These are phyloP conservation scores for Wallacemonas sp. DNA, from an alignment of 208 protist genomes.

Conservation along the genomic window DNA sequence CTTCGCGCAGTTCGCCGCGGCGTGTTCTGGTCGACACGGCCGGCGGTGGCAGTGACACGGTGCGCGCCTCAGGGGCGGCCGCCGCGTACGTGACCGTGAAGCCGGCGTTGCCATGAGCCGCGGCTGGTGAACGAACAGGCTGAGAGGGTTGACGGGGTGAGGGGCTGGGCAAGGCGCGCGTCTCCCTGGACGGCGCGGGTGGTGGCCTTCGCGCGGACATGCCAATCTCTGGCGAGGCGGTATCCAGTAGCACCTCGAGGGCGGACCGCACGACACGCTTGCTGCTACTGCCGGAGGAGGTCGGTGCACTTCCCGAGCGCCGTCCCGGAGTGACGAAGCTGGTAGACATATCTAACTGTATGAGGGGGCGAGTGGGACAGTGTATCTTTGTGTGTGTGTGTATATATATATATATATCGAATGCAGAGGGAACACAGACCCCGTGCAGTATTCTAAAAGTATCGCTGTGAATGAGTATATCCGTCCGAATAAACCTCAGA, in stretches of 20 bases:
- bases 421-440: background rate
- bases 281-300: conserved; percentile 8
- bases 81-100: conserved; percentile 58
- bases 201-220: background rate
- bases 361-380: background rate
- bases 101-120: background rate
- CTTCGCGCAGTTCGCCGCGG: conserved; percentile 7
- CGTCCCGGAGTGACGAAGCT: conserved; percentile 25
- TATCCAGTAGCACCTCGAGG: conserved; percentile 61
- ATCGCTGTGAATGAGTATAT: background rate
- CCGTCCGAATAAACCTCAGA: background rate
- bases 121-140: background rate
- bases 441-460: no score
- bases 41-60: background rate
- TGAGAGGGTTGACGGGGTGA: background rate
- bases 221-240: conserved; percentile 35
- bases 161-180: background rate
- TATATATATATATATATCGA: background rate
- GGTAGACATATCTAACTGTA: conserved; percentile 18
- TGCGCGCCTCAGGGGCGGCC: conserved; percentile 11
- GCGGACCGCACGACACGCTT: conserved; percentile 73
- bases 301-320: background rate
- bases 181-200: background rate
- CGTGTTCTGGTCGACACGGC: background rate
- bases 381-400: conserved; percentile 3